Evolutionary conservation across 2,329 filamentous ascomycete genomes (phyloP).

Genomic region (Colletotrichum graminicola): DNA sequence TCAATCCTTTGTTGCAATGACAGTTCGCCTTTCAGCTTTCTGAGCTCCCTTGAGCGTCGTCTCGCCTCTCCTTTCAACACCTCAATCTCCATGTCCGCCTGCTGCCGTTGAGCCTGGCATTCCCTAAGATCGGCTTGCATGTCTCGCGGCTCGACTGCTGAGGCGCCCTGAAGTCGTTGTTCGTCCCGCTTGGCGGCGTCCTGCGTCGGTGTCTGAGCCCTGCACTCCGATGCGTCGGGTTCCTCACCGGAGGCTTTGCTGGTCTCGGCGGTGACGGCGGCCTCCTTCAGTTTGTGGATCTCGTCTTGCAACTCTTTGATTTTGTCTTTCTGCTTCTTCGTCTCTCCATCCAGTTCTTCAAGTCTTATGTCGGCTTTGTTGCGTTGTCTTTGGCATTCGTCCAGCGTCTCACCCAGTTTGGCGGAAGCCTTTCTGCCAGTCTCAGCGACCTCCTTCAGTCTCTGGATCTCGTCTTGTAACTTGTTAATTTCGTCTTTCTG

Average conservation of each 20-base stretch:
- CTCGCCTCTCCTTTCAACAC: not conserved
- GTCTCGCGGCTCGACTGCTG: not conserved
- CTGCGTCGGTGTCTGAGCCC: not conserved
- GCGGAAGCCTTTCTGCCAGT: too few relatives aligned
- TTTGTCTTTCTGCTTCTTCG: not conserved
- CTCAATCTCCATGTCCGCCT: not conserved
- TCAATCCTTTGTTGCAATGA: not conserved
- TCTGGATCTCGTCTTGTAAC: not conserved
- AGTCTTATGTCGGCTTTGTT: not conserved
- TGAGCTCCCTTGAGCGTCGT: constrained; percentile 3
- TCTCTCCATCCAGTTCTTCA: not conserved
- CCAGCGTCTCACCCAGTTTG: not conserved
- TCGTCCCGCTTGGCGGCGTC: not conserved
- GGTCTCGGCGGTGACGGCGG: not conserved
- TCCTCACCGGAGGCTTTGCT: not conserved
- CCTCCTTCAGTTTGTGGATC: not conserved
- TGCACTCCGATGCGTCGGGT: not conserved
- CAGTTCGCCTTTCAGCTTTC: not conserved
- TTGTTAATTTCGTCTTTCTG: not conserved
- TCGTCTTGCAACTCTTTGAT: not conserved
- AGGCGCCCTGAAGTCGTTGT: not conserved
- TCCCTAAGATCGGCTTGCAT: not conserved
- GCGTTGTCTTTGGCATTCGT: not conserved
- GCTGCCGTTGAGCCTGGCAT: not conserved
- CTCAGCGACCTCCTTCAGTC: not conserved